Evolutionary conservation across 352 stramenopile genomes (phyloP), one percentile per base, ranked within the genome.

Genomic region (Globisporangium lucens): DNA sequence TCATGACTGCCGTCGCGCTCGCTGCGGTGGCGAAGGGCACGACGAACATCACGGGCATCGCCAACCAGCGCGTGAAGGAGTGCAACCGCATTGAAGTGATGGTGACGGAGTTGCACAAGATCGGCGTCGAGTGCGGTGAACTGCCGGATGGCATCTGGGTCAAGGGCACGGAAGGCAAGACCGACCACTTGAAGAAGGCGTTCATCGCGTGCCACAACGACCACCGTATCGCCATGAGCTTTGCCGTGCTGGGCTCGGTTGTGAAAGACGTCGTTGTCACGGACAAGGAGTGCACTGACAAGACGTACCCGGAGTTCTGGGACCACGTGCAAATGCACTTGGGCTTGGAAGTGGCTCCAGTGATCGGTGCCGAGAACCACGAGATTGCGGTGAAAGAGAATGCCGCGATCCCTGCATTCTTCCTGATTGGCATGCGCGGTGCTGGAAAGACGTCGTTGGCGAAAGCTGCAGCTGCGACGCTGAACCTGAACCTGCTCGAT

Each of bases 201-300:
- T 77, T 70, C 46, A 89, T 97, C 60, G 82, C 82, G 41, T 95
- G 87, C 65, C 98, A 99, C 80, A 98, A 99, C 69, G 97, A 99
- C 82, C 97, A 99, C 76, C 89, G 97, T 63, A 99, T 99, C 79
- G 97, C 97, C 24, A 99, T 99, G 97, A 98, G 95, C 67, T 99
- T 99, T 76, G 97, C 93, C 3, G 94, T 98, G 33, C 96, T 98
- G 65, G 96, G 86, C 9, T 86, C 96, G 15, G 94, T 98, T 6
- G 83, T 90, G 35, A 66, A 78, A 35, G 93, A 98, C 69, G 89
- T 99, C 6, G 89, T 96, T 51, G 98, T 99, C 75, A 91, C 96
- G 64, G 97, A 99, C 82, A 98, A 98, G 67, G 94, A 96, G 59
- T 99, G 97, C 77, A 99, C 96, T 6, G 91, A 95, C 64, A 99